phyloP scores from a whole-genome alignment of 2,329 filamentous ascomycete genomes.

The Alternaria consortialis region DNA sequence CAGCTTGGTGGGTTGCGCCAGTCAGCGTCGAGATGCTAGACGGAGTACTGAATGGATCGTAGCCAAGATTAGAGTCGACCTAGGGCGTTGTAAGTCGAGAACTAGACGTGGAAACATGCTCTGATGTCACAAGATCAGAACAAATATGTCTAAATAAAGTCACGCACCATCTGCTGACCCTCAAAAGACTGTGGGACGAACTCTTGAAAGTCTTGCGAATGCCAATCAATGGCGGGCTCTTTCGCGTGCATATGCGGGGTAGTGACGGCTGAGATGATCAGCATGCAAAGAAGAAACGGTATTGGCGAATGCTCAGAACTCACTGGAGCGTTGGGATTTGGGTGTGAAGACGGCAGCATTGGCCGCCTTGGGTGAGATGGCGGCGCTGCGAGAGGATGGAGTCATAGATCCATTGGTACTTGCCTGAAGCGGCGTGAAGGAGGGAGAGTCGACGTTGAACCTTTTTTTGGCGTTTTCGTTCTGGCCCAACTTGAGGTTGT shows the following conservation, averaged over 20 bases:
- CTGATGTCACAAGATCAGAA: not conserved
- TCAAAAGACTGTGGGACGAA: slow-evolving; percentile 67
- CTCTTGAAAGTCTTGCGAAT: slow-evolving; percentile 59
- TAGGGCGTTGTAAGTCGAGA: slow-evolving; percentile 23
- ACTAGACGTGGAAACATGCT: not conserved
- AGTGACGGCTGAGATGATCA: slow-evolving; percentile 47
- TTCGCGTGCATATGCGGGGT: slow-evolving; percentile 57
- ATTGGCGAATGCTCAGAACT: slow-evolving; percentile 24
- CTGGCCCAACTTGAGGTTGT: slow-evolving; percentile 70
- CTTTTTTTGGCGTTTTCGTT: slow-evolving; percentile 71
- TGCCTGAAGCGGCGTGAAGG: slow-evolving; percentile 79
- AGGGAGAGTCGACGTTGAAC: slow-evolving; percentile 94
- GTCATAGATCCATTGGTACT: slow-evolving; percentile 58
- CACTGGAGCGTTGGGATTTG: slow-evolving; percentile 60
- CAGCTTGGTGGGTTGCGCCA: slow-evolving; percentile 48
- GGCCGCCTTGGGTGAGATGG: slow-evolving; percentile 89
- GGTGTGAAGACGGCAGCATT: slow-evolving; percentile 88
- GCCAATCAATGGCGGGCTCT: slow-evolving; percentile 59
- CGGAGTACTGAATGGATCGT: slow-evolving; percentile 56
- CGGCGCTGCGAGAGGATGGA: slow-evolving; percentile 69
- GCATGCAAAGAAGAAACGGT: slow-evolving; percentile 15
- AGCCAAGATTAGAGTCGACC: slow-evolving; percentile 52
- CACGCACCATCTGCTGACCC: slow-evolving; percentile 58
- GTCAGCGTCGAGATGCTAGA: slow-evolving; percentile 46
- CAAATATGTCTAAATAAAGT: slow-evolving; percentile 1